Evolutionary conservation across 73 alveolate species (phyloP).

Genomic region (Diophrys appendiculata): DNA sequence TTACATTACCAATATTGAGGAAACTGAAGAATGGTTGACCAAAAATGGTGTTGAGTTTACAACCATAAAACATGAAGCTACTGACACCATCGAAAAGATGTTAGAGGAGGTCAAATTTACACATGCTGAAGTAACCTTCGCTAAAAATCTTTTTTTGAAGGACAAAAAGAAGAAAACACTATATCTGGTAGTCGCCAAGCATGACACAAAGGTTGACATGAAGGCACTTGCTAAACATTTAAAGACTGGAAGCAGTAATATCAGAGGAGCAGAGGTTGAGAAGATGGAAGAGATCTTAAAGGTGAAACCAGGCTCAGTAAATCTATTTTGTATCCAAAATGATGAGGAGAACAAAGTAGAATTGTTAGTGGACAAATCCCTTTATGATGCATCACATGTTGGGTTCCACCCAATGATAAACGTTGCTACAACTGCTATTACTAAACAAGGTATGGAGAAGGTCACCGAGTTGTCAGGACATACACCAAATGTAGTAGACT

Average conservation of each 20-base stretch:
- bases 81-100: slow-evolving; percentile 50
- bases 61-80: slow-evolving; percentile 54
- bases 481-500: slow-evolving; percentile 63
- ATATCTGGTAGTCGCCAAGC: slow-evolving; percentile 89
- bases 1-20: not conserved
- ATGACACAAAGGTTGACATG: slow-evolving; percentile 84
- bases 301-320: slow-evolving; percentile 88
- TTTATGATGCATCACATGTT: slow-evolving; percentile 61
- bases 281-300: slow-evolving; percentile 70
- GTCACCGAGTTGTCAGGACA: slow-evolving; percentile 70
- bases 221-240: slow-evolving; percentile 85
- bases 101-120: slow-evolving; percentile 50
- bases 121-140: slow-evolving; percentile 39
- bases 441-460: slow-evolving; percentile 66
- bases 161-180: slow-evolving; percentile 89
- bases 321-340: slow-evolving; percentile 87
- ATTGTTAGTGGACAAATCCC: slow-evolving; percentile 83
- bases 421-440: slow-evolving; percentile 85
- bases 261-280: slow-evolving; percentile 91
- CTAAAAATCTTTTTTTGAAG: slow-evolving; percentile 88
- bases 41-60: not conserved
- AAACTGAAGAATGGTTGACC: not conserved
- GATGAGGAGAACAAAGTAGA: slow-evolving; percentile 81
- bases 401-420: slow-evolving; percentile 94
- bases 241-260: slow-evolving; percentile 88